These are phyloP conservation scores for Penicillium parvum DNA, from an alignment of 495 filamentous ascomycete genomes.

Conservation along the genomic window DNA sequence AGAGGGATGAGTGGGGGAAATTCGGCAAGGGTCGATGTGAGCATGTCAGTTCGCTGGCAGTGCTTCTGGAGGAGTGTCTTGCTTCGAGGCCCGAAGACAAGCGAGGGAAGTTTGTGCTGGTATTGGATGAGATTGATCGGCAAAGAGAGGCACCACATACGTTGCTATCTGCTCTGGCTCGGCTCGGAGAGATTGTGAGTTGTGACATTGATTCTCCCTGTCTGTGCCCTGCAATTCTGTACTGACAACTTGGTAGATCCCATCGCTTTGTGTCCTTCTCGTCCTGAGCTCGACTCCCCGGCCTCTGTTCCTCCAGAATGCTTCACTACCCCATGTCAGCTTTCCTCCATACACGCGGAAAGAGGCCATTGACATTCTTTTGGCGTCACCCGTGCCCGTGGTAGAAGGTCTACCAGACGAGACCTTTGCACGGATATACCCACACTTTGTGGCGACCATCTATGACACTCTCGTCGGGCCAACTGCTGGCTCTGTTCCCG, in stretches of 20 bases:
- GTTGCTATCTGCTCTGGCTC: conserved; percentile 73
- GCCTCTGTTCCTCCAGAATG: conserved; percentile 64
- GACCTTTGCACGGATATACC: conserved; percentile 31
- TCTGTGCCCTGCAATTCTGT: background rate
- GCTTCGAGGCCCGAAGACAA: conserved; percentile 20
- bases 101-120: conserved; percentile 64
- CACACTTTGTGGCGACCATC: conserved; percentile 40
- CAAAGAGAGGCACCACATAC: conserved; percentile 78
- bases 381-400: conserved; percentile 37
- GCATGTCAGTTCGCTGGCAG: conserved; percentile 65
- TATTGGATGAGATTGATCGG: conserved; percentile 87
- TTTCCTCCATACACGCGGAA: conserved; percentile 82
- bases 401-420: conserved; percentile 29
- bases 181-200: conserved; percentile 73
- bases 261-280: conserved; percentile 71
- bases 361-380: conserved; percentile 70
- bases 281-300: conserved; percentile 66
- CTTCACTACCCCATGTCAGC: conserved; percentile 72
- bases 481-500: conserved; percentile 42
- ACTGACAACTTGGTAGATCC: conserved; percentile 57
- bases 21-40: conserved; percentile 63
- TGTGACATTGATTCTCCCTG: conserved; percentile 4
- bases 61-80: conserved; percentile 58
- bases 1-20: conserved; percentile 34
- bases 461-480: conserved; percentile 42